Base-by-base conservation (phyloP, 805 yeast species). In the Myxozyma melibiosi region DNA sequence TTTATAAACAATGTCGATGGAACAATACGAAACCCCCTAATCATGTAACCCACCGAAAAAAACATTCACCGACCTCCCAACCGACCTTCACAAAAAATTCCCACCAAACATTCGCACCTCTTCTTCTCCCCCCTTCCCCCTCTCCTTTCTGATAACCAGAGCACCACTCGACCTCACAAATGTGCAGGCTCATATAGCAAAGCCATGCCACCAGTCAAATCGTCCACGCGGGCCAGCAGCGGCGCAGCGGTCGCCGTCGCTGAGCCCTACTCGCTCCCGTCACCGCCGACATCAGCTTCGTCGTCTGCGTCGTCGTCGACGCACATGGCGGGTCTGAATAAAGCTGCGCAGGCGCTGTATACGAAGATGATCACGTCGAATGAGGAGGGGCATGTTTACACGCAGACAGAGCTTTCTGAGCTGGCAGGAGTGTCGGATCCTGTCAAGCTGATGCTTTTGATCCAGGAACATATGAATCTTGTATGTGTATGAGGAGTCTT, bases 401-500 rank as follows among this genome's bases (percentile, higher is more conserved):
- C 84, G 4, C 96, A 90, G 71, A 76, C 76, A 1, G 95, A 90
- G 66, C 78, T 92, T 52, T 81, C 80, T 65, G 73, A 74, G 39
- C 64, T 84, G 55, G 68, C 80, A 38, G 74, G 77, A 25, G 68
- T 78, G 45, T 61, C 76, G 28, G 75, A 81, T 55, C 71, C 75
- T 8, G 72, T 68, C 46, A 73, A 70, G 50, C 71, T 82, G 40
- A 74, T 80, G 75, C 70, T 66, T 43, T 64, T 67, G 54, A 73
- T 78, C 9, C 84, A 82, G 64, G 77, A 74, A 58, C 74, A 80
- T 45, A 68, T 79, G 61, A 75, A 80, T 61, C 53, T 66, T 45
- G 74, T 64, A 43, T 16, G 65, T 58, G 14, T 11, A 18, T 25
- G 20, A 18, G 33, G 9, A 8, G 30, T 30, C 13, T 16, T 28